Percentiles rank a stretch among this genome's conserved stretches.
These are phyloP conservation scores for Ormosia emarginata DNA, from an alignment of 306 rosid genomes.

Conservation along the genomic window DNA sequence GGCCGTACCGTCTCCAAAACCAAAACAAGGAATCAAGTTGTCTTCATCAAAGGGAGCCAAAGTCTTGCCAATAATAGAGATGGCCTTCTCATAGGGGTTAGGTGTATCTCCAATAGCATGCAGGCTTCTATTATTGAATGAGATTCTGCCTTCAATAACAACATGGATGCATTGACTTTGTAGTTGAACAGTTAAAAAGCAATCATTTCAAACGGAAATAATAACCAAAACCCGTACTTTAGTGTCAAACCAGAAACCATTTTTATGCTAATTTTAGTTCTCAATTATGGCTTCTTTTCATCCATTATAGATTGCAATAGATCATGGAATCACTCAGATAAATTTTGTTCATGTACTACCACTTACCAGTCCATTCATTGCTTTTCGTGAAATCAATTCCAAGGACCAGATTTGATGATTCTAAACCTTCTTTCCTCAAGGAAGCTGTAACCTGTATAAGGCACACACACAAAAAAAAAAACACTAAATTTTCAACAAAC, in stretches of 20 bases:
- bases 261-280: neutral
- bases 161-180: slow-evolving; percentile 23
- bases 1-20: slow-evolving; percentile 81
- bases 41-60: slow-evolving; percentile 93
- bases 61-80: slow-evolving; percentile 78
- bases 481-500: too few species aligned
- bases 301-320: neutral
- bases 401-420: slow-evolving; percentile 85
- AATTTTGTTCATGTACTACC: neutral
- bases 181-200: neutral
- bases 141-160: slow-evolving; percentile 56
- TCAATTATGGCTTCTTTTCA: neutral
- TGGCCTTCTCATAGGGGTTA: slow-evolving; percentile 87
- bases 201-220: neutral
- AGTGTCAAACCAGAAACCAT: neutral
- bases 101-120: slow-evolving; percentile 71
- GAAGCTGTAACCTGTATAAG: slow-evolving; percentile 59
- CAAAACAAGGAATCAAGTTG: slow-evolving; percentile 91
- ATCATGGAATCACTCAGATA: neutral
- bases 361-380: slow-evolving; percentile 93
- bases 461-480: too few species aligned
- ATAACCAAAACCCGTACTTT: neutral
- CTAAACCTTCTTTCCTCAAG: slow-evolving; percentile 76
- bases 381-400: slow-evolving; percentile 94
- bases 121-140: slow-evolving; percentile 72